Base-by-base conservation (phyloP, 306 rosid genomes). In the Adenanthera pavonina region DNA sequence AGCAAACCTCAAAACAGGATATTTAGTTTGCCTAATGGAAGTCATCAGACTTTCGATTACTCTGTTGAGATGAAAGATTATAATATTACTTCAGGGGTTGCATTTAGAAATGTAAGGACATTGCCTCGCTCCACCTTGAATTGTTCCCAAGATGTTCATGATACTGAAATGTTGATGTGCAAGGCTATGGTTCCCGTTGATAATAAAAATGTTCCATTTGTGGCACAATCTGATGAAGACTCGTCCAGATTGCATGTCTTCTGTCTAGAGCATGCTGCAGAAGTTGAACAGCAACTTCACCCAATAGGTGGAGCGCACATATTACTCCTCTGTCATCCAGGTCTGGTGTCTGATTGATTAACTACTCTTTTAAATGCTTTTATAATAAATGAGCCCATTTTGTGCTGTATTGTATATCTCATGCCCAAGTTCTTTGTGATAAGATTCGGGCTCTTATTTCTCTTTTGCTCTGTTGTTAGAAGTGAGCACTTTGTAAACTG, bases 221-320 rank as follows among this genome's bases (percentile, higher is more conserved):
- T 69, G 79, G 88, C 91, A 70, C 74, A 72, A 78, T 84, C 87
- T 14, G 92, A 92, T 56, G 90, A 88, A 46, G 97, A 92, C 78
- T 91, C 94, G 47, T 92, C 91, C 20, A 89, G 95, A 80, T 74
- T 89, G 91, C 97, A 91, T 85, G 92, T 92, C 19, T 92, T 92
- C 72, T 92, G 95, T 86, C 89, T 92, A 52, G 95, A 92, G 87
- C 97, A 92, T 81, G 97, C 97, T 15, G 80, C 78, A 81, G 94
- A 91, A 81, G 95, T 88, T 6, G 95, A 89, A 79, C 86, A 88
- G 88, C 95, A 89, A 83, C 95, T 92, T 85, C 88, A 81, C 52
- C 83, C 89, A 75, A 81, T 92, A 69, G 97, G 97, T 56, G 95
- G 97, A 51, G 97, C 87, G 2, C 82, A 89, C 72, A 86, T 91